These are phyloP conservation scores for Penicillium hordei DNA, from an alignment of 2,329 filamentous ascomycete genomes.

Conservation along the genomic window DNA sequence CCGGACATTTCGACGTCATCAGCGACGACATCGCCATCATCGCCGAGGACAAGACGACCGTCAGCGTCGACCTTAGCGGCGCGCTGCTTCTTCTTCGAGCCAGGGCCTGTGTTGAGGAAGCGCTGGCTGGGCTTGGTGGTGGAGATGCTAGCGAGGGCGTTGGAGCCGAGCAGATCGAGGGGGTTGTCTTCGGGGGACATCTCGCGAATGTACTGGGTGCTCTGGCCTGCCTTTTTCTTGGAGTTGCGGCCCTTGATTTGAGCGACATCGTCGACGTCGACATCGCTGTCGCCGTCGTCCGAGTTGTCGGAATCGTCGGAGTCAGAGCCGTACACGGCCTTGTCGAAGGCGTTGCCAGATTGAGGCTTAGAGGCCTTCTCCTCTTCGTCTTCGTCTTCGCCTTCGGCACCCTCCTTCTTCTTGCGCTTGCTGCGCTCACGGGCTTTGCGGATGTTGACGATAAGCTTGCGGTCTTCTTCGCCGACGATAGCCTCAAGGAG, in stretches of 20 bases:
- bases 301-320: slow-evolving; percentile 60
- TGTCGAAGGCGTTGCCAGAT: slow-evolving; percentile 92
- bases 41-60: slow-evolving; percentile 47
- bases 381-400: slow-evolving; percentile 56
- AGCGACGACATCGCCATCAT: slow-evolving; percentile 25
- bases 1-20: slow-evolving; percentile 40
- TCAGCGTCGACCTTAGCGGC: slow-evolving; percentile 46
- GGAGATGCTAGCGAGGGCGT: slow-evolving; percentile 88
- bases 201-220: slow-evolving; percentile 80
- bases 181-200: slow-evolving; percentile 79
- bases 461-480: slow-evolving; percentile 82
- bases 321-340: slow-evolving; percentile 85
- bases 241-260: slow-evolving; percentile 42
- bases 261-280: slow-evolving; percentile 41
- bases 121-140: slow-evolving; percentile 72
- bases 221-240: slow-evolving; percentile 49
- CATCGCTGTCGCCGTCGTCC: slow-evolving; percentile 56
- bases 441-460: slow-evolving; percentile 92
- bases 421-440: slow-evolving; percentile 88
- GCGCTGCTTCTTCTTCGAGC: slow-evolving; percentile 43
- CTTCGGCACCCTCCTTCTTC: slow-evolving; percentile 67
- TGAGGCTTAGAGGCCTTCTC: slow-evolving; percentile 48
- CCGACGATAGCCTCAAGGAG: slow-evolving; percentile 77
- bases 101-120: slow-evolving; percentile 42
- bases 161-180: slow-evolving; percentile 85